Evolutionary conservation across 2,329 filamentous ascomycete species (phyloP), one percentile per base, ranked within the genome.

Genomic region (Neofusicoccum ribis): DNA sequence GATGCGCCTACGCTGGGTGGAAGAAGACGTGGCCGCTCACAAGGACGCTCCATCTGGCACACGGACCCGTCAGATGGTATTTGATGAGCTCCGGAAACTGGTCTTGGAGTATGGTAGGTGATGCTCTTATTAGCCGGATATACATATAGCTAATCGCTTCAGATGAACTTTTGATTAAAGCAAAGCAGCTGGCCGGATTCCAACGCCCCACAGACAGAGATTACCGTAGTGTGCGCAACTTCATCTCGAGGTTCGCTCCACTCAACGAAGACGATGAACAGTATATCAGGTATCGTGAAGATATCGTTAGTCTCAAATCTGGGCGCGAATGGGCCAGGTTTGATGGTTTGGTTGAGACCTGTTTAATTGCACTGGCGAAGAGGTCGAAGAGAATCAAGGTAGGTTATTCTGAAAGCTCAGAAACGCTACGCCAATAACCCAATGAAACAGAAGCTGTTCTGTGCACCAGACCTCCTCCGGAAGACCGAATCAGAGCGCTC

Each of bases 241-340:
- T 70, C 69, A 68, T 76, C 59, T 44, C 54, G 9, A 69, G 67
- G 14, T 27, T 66, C 3, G 46, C 64, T 15, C 72, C 73, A 0
- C 60, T 76, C 1, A 66, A 70, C 9, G 43, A 65, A 8, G 70
- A 73, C 54, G 68, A 70, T 17, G 54, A 69, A 51, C 54, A 65
- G 1, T 76, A 69, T 65, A 72, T 77, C 41, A 64, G 61, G 34
- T 67, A 66, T 31, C 73, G 72, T 64, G 73, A 77, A 64, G 74
- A 77, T 59, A 68, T 77, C 23, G 58, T 76, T 2, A 72, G 72
- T 5, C 67, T 77, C 1, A 62, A 70, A 5, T 51, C 64, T 31
- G 74, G 74, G 7, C 67, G 74, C 20, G 75, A 77, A 63, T 70
- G 72, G 65, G 71, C 73, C n/a, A 68, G 67, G 12, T 76, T 77